Evolutionary conservation across 2,329 filamentous ascomycete genomes (phyloP).

Genomic region (Pestalotiopsis sp.): DNA sequence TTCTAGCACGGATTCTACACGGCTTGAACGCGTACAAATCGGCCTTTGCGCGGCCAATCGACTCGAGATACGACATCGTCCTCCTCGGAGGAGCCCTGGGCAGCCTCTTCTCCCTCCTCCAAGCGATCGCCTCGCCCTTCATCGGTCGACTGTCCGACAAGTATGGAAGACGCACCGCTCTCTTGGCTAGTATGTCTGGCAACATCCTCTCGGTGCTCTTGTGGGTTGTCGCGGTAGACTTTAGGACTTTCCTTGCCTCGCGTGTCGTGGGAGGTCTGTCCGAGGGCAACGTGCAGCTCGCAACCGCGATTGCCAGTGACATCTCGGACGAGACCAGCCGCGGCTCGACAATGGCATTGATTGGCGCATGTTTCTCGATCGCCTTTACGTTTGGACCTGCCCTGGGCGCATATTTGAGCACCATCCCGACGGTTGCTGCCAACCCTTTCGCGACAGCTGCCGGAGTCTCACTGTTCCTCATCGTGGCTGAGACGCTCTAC

Average conservation of each 20-base stretch:
- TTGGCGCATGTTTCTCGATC: constrained; percentile 94
- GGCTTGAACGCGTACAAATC: constrained; percentile 95
- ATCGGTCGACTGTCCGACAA: constrained; percentile 89
- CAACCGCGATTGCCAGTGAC: constrained; percentile 94
- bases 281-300: constrained; percentile 95
- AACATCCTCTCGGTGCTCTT: constrained; percentile 93
- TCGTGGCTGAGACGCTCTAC: constrained; percentile 86
- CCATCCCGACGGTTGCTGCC: constrained; percentile 74
- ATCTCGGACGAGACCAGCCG: constrained; percentile 85
- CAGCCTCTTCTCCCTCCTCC: constrained; percentile 87
- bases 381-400: constrained; percentile 97
- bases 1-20: constrained; percentile 78
- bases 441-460: constrained; percentile 96
- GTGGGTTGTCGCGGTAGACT: constrained; percentile 92
- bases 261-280: constrained; percentile 90
- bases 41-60: constrained; percentile 88
- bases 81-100: constrained; percentile 91
- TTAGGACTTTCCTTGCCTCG: constrained; percentile 93
- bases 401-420: constrained; percentile 83
- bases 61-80: constrained; percentile 95
- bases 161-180: constrained; percentile 82
- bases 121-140: constrained; percentile 88
- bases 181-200: constrained; percentile 89
- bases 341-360: constrained; percentile 92
- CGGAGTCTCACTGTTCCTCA: constrained; percentile 81